Conservation (phyloP, 2,329 filamentous ascomycete genomes). For the Raffaelea deltoideospora region DNA sequence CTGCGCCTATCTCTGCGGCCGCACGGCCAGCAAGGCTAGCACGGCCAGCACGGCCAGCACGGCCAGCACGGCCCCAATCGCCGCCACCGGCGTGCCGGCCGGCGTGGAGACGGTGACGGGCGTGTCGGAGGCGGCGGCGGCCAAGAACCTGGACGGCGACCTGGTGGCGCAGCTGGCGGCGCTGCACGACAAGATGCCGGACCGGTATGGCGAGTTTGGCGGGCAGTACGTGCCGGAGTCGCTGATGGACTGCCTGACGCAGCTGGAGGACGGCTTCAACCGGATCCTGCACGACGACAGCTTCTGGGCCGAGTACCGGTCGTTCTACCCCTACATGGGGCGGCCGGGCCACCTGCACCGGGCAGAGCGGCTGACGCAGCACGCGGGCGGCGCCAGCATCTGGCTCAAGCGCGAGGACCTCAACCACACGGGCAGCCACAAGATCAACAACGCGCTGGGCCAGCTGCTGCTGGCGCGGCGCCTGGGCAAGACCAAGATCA, state of each 20-base stretch:
- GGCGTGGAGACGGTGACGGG: no score
- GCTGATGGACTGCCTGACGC: slow-evolving; percentile 86
- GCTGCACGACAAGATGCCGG: slow-evolving; percentile 64
- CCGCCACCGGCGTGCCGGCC: slow-evolving; percentile 38
- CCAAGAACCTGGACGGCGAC: slow-evolving; percentile 33
- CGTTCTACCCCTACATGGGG: slow-evolving; percentile 95
- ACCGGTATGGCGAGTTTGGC: slow-evolving; percentile 88
- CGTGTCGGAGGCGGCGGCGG: slow-evolving; percentile 38
- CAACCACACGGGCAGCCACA: slow-evolving; percentile 96
- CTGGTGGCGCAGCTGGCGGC: slow-evolving; percentile 75
- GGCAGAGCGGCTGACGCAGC: slow-evolving; percentile 73
- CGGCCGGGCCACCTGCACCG: slow-evolving; percentile 83
- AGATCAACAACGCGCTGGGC: slow-evolving; percentile 97
- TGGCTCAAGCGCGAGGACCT: slow-evolving; percentile 97
- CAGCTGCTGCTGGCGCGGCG: slow-evolving; percentile 77
- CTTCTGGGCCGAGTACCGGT: slow-evolving; percentile 95
- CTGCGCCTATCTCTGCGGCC: slow-evolving; percentile 52
- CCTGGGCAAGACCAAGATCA: slow-evolving; percentile 91
- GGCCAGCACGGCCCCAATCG: slow-evolving; percentile 43
- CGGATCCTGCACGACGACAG: slow-evolving; percentile 69
- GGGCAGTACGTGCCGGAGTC: slow-evolving; percentile 97
- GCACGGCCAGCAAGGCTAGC: slow-evolving; percentile 21
- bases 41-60: slow-evolving; percentile 53
- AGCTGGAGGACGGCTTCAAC: slow-evolving; percentile 86
- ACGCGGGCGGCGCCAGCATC: slow-evolving; percentile 86